Base-by-base conservation (phyloP, 1,139 yeast species). In the Candida labiduridarum region DNA sequence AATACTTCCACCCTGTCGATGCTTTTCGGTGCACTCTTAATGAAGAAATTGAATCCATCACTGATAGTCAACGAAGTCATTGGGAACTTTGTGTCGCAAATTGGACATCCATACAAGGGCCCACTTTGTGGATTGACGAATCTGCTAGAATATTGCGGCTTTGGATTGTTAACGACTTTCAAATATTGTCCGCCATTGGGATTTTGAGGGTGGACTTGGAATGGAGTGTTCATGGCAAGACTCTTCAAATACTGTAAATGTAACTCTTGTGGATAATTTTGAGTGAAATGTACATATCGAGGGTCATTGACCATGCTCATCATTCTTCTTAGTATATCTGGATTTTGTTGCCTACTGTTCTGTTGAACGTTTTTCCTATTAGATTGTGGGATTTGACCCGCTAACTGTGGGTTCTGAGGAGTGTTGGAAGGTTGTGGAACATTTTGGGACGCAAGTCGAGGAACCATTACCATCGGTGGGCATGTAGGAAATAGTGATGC, bases 41-140 rank as follows among this genome's bases (percentile, higher is more conserved):
- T 71, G 52, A 76, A 76, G 55, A 66, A 76, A 52, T 76, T 76
- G 61, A 68, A 73, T 2, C 73, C 66, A 51, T 75, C 79, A 44
- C 77, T 71, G 22, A 76, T 73, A 47, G 62, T 63, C 31, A 76
- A 57, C 45, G 74, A 76, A 52, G 62, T 63, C 41, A 76, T 59
- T 9, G 66, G 67, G 53, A 76, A 76, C 40, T 59, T 51, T 18
- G 49, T 57, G 56, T 75, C 76, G 54, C 81, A 76, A 14, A 76
- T 60, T 1, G 80, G 80, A 55, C 81, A 76, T 50, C 63, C 67
- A 58, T 72, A 76, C 2, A 53, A 34, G 10, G 56, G 55, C 41
- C 47, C 45, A 40, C 45, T 8, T 11, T 49, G 52, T 3, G 57
- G 59, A n/a, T 49, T 52, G 2, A 56, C 49, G 25, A 55, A 54